phyloP scores from a whole-genome alignment of 2,329 filamentous ascomycete genomes.

The Penicillium sp. region DNA sequence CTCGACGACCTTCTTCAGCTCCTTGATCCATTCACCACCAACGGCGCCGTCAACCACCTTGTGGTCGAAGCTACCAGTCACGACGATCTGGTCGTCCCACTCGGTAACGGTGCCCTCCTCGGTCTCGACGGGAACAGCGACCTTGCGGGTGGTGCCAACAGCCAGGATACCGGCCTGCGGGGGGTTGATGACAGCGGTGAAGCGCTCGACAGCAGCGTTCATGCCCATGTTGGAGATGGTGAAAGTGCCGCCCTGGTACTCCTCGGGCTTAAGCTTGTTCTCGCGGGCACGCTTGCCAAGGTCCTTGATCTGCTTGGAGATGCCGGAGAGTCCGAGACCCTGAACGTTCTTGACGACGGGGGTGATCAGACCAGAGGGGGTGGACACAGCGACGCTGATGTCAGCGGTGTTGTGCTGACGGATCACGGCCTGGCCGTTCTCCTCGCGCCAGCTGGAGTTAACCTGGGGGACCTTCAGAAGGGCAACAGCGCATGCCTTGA shows the following conservation, averaged over 20 bases:
- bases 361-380: slow-evolving; percentile 90
- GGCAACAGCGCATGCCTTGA: slow-evolving; percentile 90
- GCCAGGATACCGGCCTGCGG: slow-evolving; percentile 94
- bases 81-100: slow-evolving; percentile 96
- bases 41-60: slow-evolving; percentile 97
- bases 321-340: slow-evolving; percentile 79
- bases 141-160: slow-evolving; percentile 93
- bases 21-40: slow-evolving; percentile 92
- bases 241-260: slow-evolving; percentile 98
- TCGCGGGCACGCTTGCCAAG: slow-evolving; percentile 94
- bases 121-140: slow-evolving; percentile 79
- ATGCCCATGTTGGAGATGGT: slow-evolving; percentile 99
- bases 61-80: slow-evolving; percentile 97
- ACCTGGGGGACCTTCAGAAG: slow-evolving; percentile 91
- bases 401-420: slow-evolving; percentile 92
- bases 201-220: slow-evolving; percentile 94
- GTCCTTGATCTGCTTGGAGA: slow-evolving; percentile 89
- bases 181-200: slow-evolving; percentile 98
- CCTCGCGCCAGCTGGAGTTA: slow-evolving; percentile 88
- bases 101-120: slow-evolving; percentile 79
- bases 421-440: slow-evolving; percentile 74
- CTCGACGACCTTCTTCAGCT: slow-evolving; percentile 96
- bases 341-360: slow-evolving; percentile 92
- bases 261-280: slow-evolving; percentile 98
- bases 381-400: slow-evolving; percentile 93